These are phyloP conservation scores for Exophiala xenobiotica DNA, from an alignment of 2,329 filamentous ascomycete species.

Conservation along the genomic window DNA sequence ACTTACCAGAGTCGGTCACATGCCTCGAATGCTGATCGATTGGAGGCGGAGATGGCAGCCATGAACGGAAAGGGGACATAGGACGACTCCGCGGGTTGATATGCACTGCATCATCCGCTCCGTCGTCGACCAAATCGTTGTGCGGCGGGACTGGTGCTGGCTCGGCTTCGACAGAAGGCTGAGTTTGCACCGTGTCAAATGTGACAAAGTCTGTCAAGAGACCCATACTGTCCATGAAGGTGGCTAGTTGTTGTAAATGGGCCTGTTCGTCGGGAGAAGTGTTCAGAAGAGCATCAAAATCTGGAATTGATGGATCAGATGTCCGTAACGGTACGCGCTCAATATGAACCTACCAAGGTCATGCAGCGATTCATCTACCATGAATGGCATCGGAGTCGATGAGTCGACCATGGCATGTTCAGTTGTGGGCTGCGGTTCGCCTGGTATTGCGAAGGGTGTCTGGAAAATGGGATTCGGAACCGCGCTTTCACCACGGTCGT, in stretches of 20 bases:
- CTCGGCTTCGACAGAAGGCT: constrained; percentile 3
- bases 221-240: constrained; percentile 6
- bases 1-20: constrained; percentile 1
- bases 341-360: constrained; percentile 1
- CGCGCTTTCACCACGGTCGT: too few species aligned
- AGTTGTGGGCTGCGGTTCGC: not conserved
- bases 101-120: not conserved
- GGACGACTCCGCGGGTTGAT: constrained; percentile 1
- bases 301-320: too few species aligned
- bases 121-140: not conserved
- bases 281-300: constrained; percentile 5
- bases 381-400: constrained; percentile 1
- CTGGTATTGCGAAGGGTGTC: not conserved
- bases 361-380: constrained; percentile 1
- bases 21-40: constrained; percentile 1
- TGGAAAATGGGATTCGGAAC: too few species aligned
- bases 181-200: not conserved
- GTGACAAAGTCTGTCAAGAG: constrained; percentile 4
- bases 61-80: constrained; percentile 4
- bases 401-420: not conserved
- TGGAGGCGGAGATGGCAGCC: constrained; percentile 2
- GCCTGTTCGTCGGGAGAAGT: constrained; percentile 2
- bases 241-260: constrained; percentile 5
- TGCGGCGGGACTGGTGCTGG: not conserved
- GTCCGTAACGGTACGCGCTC: too few species aligned